Base-by-base conservation (phyloP, 176 grass and related monocot genomes). In the Stipa capillata region DNA sequence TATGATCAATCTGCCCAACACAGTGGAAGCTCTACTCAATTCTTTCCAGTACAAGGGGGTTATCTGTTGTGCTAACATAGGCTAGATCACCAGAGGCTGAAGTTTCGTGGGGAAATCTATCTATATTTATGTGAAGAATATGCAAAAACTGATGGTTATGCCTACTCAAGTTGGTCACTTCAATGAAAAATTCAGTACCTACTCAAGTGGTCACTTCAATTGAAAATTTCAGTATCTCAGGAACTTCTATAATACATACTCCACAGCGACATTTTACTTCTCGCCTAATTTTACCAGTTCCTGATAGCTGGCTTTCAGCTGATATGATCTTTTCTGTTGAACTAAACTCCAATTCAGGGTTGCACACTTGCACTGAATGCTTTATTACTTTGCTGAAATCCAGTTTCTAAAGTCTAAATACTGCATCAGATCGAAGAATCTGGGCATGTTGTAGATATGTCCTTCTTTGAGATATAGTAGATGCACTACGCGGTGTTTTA, bases 271-370 rank as follows among this genome's bases (percentile, higher is more conserved):
- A 82, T 40, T n/a, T 17, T 41, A 13, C 34, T 53, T 77, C 25
- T 64, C 55, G 55, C 2, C 54, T 64, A 48, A 18, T 25, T 55
- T 77, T 54, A 29, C 70, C 41, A 57, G 41, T 29, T 36, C 31
- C 12, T 57, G 21, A 74, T 48, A 39, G 12, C 8, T 60, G 37
- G 6, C 9, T 43, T 73, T 55, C 84, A 79, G 51, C 90, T 89
- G 86, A 86, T 89, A 83, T n/a, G 32, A 31, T 53, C 11, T 20
- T 25, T n/a, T 77, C 33, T 7, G 64, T n/a, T 50, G 9, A 49
- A 48, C 20, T 65, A 48, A 31, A 25, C 16, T 42, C 17, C 45
- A 64, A 47, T 24, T 48, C 4, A 1, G n/a, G 0, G 4, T 37
- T 83, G 47, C 23, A 21, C 1, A 47, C 1, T 79, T 59, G 48